phyloP scores from a whole-genome alignment of 1,284 basidiomycete genomes.

The Rhodotorula sp. region DNA sequence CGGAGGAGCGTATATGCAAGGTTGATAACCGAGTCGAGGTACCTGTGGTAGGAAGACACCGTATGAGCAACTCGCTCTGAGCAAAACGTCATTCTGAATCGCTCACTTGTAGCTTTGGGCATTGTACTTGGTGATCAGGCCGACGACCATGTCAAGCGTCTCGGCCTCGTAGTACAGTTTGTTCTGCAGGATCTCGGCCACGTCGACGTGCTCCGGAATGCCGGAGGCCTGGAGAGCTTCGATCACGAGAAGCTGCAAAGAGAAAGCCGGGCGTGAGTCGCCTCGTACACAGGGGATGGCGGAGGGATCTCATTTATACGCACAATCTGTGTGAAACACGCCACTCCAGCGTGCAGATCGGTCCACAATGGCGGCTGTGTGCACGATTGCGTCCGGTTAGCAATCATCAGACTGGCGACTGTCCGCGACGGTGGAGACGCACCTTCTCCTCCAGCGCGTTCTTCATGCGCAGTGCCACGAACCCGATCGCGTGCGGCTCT shows the following conservation, averaged over 20 bases:
- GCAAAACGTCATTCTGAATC: neutral
- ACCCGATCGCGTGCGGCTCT: conserved; percentile 78
- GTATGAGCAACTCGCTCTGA: neutral
- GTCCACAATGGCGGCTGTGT: conserved; percentile 79
- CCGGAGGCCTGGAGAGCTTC: conserved; percentile 59
- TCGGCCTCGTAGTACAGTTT: conserved; percentile 92
- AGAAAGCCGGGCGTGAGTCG: neutral
- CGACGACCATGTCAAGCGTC: conserved; percentile 78
- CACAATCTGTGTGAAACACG: conserved; percentile 81
- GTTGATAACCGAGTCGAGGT: conserved; percentile 77
- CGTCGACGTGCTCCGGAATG: conserved; percentile 66
- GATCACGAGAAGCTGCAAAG: conserved; percentile 65
- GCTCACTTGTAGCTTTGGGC: conserved; percentile 59
- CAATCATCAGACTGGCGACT: neutral
- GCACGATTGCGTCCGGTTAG: neutral
- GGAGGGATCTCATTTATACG: conserved; percentile 25
- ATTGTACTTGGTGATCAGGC: conserved; percentile 71
- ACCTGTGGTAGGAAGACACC: conserved; percentile 51
- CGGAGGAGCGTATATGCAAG: conserved; percentile 75
- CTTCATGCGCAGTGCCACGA: conserved; percentile 83
- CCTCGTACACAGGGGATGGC: neutral
- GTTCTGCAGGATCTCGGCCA: conserved; percentile 74
- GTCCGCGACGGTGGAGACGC: conserved; percentile 27
- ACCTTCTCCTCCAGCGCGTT: conserved; percentile 85
- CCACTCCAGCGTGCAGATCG: conserved; percentile 89